phyloP scores from a whole-genome alignment of 2,329 filamentous ascomycete genomes.

The Calonectria pteridis region DNA sequence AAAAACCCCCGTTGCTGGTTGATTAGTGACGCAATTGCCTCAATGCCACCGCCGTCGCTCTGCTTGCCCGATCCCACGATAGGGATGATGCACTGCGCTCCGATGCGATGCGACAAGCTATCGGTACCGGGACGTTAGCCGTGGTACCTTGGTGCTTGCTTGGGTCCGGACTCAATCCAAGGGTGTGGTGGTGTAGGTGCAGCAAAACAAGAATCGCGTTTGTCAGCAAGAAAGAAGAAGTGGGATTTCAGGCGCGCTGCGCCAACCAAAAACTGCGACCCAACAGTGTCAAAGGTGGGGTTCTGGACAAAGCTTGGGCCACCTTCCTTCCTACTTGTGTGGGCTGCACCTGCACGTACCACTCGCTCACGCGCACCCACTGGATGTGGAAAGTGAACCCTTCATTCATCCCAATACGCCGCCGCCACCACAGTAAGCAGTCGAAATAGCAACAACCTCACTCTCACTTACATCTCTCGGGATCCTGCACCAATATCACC shows the following conservation, averaged over 20 bases:
- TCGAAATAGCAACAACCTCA: not conserved
- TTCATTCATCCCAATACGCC: not conserved
- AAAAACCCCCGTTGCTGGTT: not conserved
- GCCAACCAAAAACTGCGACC: slow-evolving; percentile 17
- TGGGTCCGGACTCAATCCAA: not conserved
- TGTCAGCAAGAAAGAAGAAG: slow-evolving; percentile 39
- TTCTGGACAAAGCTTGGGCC: slow-evolving; percentile 13
- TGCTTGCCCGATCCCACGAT: not conserved
- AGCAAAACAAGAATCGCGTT: slow-evolving; percentile 38
- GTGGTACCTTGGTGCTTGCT: slow-evolving; percentile 4
- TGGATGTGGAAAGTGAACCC: not conserved
- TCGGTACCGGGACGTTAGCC: slow-evolving; percentile 6
- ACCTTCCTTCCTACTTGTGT: not conserved
- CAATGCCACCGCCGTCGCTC: not conserved
- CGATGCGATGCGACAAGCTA: not conserved
- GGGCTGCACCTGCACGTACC: slow-evolving; percentile 2
- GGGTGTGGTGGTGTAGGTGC: slow-evolving; percentile 13
- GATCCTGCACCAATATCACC: not conserved
- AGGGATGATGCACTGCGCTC: not conserved
- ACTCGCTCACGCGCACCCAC: slow-evolving; percentile 1
- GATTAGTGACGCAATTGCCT: slow-evolving; percentile 7
- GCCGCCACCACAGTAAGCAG: not conserved
- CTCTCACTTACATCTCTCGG: slow-evolving; percentile 3
- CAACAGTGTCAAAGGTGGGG: slow-evolving; percentile 11
- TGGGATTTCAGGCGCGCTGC: not conserved